Base-by-base conservation (phyloP, 2,329 filamentous ascomycete species). In the Cercospora sp. region DNA sequence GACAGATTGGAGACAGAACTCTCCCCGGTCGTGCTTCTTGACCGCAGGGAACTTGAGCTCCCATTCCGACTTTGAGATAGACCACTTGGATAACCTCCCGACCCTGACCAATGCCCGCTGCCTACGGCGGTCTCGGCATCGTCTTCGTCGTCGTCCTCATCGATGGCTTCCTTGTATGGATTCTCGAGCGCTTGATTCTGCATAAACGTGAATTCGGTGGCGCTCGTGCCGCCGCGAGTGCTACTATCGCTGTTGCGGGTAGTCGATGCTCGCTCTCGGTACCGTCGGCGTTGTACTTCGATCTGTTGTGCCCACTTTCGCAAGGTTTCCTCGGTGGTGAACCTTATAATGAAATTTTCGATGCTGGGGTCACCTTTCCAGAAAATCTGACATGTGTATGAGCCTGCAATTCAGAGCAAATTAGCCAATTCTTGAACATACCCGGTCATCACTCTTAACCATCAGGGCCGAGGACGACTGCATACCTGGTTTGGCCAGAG, bases 341-440 rank as follows among this genome's bases (percentile, higher is more conserved):
- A 98, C 73, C 92, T 92, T 77, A 99, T 97, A 75, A 94, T 90
- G 79, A 99, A 98, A 77, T 96, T 97, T 78, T 99, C 94, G 33
- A 97, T 93, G 3, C 92, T 93, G 0, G 94, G 93, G 72, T 98
- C 94, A 36, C 94, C 94, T 81, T 95, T 98, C 95, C 95, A 99
- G 86, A 94, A 97, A 65, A 99, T 98, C 78, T 98, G 94, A 69
- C 97, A 92, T 2, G 92, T 94, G 78, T 98, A 97, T 10, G 92
- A 94, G 59, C 93, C 93, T 95, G 75, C 10, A 61, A 51, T 51
- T 71, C 64, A 57, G 40, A 66, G 48, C 63, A 53, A 31, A 73
- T 74, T 71, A 74, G 73, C 71, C 57, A 63, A 60, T 60, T 57
- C 62, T 66, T 58, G 63, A 70, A 76, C 75, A 67, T 75, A 77